A percentile compares a stretch with the other conserved stretches of the same genome.
Evolutionary conservation across 1,139 yeast species (phyloP).

Genomic region (Geotrichum phurueaensis): DNA sequence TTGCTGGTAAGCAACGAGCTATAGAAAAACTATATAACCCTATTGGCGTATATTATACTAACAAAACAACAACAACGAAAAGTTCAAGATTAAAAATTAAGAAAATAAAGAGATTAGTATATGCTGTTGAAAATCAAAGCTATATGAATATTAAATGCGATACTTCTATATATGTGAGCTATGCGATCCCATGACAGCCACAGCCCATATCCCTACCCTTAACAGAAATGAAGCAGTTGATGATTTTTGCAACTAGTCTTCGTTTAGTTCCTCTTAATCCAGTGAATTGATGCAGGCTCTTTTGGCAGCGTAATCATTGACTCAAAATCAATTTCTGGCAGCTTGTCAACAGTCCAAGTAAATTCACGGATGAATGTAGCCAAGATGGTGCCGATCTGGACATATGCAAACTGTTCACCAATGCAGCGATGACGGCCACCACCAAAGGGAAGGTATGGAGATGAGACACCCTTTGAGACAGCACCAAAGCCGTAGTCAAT

Average conservation of each 20-base stretch:
- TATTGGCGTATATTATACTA: too few relatives aligned
- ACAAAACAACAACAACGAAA: too few relatives aligned
- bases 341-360: conserved; percentile 58
- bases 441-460: conserved; percentile 96
- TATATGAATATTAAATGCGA: background rate
- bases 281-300: conserved; percentile 68
- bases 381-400: conserved; percentile 83
- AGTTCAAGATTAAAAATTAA: background rate
- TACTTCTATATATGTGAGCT: background rate
- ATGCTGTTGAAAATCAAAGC: background rate
- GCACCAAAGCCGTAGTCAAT: conserved; percentile 95
- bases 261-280: conserved; percentile 42
- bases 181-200: background rate
- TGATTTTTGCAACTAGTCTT: background rate
- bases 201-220: background rate
- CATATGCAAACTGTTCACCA: conserved; percentile 96
- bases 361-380: conserved; percentile 69
- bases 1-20: too few relatives aligned
- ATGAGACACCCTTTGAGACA: conserved; percentile 88
- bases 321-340: conserved; percentile 82
- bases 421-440: conserved; percentile 99
- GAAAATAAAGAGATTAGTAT: background rate
- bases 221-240: background rate
- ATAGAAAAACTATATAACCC: too few relatives aligned
- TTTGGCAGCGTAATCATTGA: conserved; percentile 92